Evolutionary conservation across 2,329 filamentous ascomycete genomes (phyloP).

Genomic region (Coniochaeta sp.): DNA sequence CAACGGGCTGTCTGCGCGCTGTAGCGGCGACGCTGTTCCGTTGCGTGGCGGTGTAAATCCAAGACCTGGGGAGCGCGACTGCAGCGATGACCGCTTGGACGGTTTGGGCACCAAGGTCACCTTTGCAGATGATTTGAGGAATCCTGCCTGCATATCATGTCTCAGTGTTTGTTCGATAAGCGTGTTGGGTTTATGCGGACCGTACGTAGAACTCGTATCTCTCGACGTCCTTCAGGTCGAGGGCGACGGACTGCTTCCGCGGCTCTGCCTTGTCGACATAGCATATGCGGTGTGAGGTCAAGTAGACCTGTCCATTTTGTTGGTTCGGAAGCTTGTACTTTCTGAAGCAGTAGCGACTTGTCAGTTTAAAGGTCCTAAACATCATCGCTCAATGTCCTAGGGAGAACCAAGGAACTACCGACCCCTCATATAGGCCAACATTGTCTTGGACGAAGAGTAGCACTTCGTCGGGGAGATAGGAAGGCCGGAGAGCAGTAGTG

Average conservation of each 20-base stretch:
- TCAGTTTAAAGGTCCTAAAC: not conserved
- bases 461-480: slow-evolving; percentile 86
- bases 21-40: slow-evolving; percentile 37
- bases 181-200: not conserved
- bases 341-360: slow-evolving; percentile 34
- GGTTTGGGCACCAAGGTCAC: slow-evolving; percentile 83
- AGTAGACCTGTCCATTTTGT: slow-evolving; percentile 91
- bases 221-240: slow-evolving; percentile 88
- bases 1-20: slow-evolving; percentile 33
- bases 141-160: slow-evolving; percentile 57
- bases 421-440: slow-evolving; percentile 97
- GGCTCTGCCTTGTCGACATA: slow-evolving; percentile 89
- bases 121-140: slow-evolving; percentile 91
- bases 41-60: slow-evolving; percentile 38
- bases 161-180: not conserved
- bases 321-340: slow-evolving; percentile 93
- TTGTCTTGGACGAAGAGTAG: slow-evolving; percentile 95
- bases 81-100: slow-evolving; percentile 55
- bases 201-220: slow-evolving; percentile 80
- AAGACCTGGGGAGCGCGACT: slow-evolving; percentile 43
- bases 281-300: slow-evolving; percentile 92
- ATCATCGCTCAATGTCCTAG: not conserved
- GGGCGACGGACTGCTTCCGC: slow-evolving; percentile 72
- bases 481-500: slow-evolving; percentile 90
- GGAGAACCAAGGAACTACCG: slow-evolving; percentile 27